Percentiles rank a stretch among this genome's conserved stretches.
phyloP scores from a whole-genome alignment of 805 yeast genomes.

The Ogataea neopini region DNA sequence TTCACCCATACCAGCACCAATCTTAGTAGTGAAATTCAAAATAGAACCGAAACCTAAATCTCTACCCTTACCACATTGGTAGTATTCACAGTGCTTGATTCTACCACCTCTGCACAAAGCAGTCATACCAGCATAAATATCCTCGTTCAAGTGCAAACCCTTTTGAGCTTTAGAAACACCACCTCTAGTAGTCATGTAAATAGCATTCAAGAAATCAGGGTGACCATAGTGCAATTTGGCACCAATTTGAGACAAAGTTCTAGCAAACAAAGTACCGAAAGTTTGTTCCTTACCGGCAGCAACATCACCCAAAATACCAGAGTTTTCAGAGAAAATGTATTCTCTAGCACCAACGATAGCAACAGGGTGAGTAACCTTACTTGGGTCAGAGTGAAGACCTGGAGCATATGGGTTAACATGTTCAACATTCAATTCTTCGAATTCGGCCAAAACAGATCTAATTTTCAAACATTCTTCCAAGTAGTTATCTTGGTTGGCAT shows the following conservation, averaged over 20 bases:
- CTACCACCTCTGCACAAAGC: slow-evolving; percentile 83
- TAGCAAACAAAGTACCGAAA: slow-evolving; percentile 80
- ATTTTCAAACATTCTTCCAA: slow-evolving; percentile 83
- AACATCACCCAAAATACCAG: slow-evolving; percentile 84
- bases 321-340: slow-evolving; percentile 82
- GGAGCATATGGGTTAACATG: slow-evolving; percentile 84
- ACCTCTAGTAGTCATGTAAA: slow-evolving; percentile 82
- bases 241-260: slow-evolving; percentile 82
- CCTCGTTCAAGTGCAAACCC: slow-evolving; percentile 84
- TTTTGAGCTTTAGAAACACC: slow-evolving; percentile 87
- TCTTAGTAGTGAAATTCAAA: slow-evolving; percentile 81
- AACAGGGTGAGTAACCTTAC: slow-evolving; percentile 61
- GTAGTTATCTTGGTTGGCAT: slow-evolving; percentile 86
- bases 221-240: slow-evolving; percentile 88
- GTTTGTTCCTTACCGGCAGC: slow-evolving; percentile 93
- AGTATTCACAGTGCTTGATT: slow-evolving; percentile 83
- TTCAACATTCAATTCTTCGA: slow-evolving; percentile 74
- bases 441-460: slow-evolving; percentile 79
- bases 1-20: slow-evolving; percentile 94
- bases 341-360: slow-evolving; percentile 89
- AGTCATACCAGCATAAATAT: slow-evolving; percentile 87
- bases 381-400: slow-evolving; percentile 54
- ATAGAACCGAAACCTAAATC: slow-evolving; percentile 87
- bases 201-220: slow-evolving; percentile 78
- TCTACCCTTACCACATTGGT: slow-evolving; percentile 90